Evolutionary conservation across 2,329 filamentous ascomycete genomes (phyloP).

Genomic region (Cytospora schulzeri): DNA sequence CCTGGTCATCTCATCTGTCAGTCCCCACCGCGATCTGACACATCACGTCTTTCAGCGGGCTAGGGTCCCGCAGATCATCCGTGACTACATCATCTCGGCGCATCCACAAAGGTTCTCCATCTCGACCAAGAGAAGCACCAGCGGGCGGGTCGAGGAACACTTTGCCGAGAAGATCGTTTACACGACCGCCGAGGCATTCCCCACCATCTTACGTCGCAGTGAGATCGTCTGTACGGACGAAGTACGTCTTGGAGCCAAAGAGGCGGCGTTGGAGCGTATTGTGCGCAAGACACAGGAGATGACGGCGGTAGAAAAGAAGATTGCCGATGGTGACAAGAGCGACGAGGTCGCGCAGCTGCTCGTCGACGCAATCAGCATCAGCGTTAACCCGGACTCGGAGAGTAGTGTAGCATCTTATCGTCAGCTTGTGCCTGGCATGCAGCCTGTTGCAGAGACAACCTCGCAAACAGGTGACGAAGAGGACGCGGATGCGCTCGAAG

Average conservation of each 20-base stretch:
- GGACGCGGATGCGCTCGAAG: conserved; percentile 45
- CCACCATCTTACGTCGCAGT: conserved; percentile 84
- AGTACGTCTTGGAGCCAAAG: conserved; percentile 69
- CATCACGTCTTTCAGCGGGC: conserved; percentile 87
- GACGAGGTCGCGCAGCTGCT: conserved; percentile 69
- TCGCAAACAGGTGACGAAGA: conserved; percentile 43
- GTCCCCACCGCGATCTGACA: conserved; percentile 75
- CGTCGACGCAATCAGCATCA: conserved; percentile 74
- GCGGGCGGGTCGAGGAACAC: conserved; percentile 70
- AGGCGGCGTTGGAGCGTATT: conserved; percentile 89
- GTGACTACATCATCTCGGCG: conserved; percentile 83
- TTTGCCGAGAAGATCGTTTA: conserved; percentile 84
- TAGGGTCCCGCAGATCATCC: conserved; percentile 78
- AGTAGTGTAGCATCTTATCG: conserved; percentile 79
- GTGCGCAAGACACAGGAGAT: conserved; percentile 90
- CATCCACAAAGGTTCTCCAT: conserved; percentile 79
- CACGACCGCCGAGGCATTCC: conserved; percentile 82
- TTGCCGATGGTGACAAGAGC: conserved; percentile 65
- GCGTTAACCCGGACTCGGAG: conserved; percentile 74
- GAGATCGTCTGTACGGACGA: conserved; percentile 75
- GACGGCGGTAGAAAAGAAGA: conserved; percentile 71
- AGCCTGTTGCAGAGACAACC: conserved; percentile 39
- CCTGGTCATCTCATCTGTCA: conserved; percentile 78
- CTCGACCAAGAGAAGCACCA: conserved; percentile 70
- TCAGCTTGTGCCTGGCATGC: conserved; percentile 63